These are phyloP conservation scores for Diplodia mutila DNA, from an alignment of 2,329 filamentous ascomycete genomes.

Conservation along the genomic window DNA sequence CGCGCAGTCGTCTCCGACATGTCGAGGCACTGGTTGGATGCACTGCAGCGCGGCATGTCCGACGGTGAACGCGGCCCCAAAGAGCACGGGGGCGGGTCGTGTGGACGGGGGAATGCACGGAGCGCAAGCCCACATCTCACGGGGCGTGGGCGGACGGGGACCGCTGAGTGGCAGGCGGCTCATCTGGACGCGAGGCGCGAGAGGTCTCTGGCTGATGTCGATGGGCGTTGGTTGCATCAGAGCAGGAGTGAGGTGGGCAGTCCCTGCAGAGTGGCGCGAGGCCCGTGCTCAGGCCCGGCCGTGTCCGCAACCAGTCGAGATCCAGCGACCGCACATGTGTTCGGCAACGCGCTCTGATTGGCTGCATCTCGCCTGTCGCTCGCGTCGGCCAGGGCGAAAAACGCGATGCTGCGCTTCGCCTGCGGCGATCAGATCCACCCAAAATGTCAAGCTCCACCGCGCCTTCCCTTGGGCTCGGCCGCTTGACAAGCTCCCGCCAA, in stretches of 20 bases:
- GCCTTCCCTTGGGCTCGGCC: constrained; percentile 19
- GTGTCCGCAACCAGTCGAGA: constrained; percentile 12
- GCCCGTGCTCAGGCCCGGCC: not conserved
- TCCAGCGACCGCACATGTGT: not conserved
- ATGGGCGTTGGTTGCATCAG: not conserved
- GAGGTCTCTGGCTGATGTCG: not conserved
- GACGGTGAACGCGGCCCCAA: not conserved
- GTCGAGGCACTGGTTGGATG: not conserved
- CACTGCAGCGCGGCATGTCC: not conserved
- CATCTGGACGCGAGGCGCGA: not conserved
- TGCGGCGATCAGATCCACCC: constrained; percentile 22
- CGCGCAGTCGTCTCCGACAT: not conserved
- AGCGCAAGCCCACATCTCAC: not conserved
- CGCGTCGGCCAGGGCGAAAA: not conserved
- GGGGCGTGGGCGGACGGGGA: not conserved
- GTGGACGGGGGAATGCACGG: not conserved
- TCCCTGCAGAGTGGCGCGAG: constrained; percentile 17
- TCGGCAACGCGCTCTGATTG: not conserved
- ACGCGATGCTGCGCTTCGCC: constrained; percentile 3
- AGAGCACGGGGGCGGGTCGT: not conserved
- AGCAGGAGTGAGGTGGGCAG: not conserved
- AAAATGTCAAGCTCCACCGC: constrained; percentile 23
- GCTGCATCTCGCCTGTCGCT: not conserved
- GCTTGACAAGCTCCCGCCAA: constrained; percentile 21
- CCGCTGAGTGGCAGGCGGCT: not conserved